phyloP scores from a whole-genome alignment of 331 rosid species.

The Ulmus americana region DNA sequence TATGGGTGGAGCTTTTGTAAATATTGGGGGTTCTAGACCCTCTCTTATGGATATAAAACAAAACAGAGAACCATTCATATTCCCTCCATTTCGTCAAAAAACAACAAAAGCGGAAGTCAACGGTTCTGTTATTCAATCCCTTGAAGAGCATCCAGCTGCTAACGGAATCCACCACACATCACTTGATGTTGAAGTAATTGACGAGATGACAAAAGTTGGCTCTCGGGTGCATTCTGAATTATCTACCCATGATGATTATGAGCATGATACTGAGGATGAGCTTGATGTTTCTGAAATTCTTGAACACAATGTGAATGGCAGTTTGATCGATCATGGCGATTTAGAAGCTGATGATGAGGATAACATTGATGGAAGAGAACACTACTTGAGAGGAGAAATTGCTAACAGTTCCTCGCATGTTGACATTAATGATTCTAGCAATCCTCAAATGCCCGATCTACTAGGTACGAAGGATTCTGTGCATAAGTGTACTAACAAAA shows the following conservation, averaged over 20 bases:
- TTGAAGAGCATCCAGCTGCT: constrained; percentile 25
- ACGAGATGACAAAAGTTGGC: constrained; percentile 33
- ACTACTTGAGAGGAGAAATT: constrained; percentile 42
- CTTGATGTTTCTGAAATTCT: constrained; percentile 63
- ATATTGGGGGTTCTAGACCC: constrained; percentile 71
- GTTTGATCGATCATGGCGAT: constrained; percentile 48
- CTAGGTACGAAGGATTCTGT: constrained; percentile 41
- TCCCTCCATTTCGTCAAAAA: constrained; percentile 71
- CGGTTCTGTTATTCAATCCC: constrained; percentile 17
- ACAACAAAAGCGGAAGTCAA: constrained; percentile 40
- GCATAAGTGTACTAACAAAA: constrained; percentile 32
- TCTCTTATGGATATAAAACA: constrained; percentile 78
- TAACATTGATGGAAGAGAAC: constrained; percentile 50
- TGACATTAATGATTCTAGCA: constrained; percentile 43
- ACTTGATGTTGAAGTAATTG: constrained; percentile 29
- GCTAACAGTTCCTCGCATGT: constrained; percentile 26
- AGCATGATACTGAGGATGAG: constrained; percentile 67
- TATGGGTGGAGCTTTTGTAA: constrained; percentile 95
- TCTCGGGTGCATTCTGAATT: constrained; percentile 42
- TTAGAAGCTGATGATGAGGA: constrained; percentile 63
- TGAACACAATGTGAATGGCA: constrained; percentile 46
- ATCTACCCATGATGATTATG: constrained; percentile 42
- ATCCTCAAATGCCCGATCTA: constrained; percentile 35
- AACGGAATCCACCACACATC: constrained; percentile 34
- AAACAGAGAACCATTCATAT: constrained; percentile 77